Base-by-base conservation (phyloP, 1,139 yeast genomes). In the Entelexis sorbosivorans region DNA sequence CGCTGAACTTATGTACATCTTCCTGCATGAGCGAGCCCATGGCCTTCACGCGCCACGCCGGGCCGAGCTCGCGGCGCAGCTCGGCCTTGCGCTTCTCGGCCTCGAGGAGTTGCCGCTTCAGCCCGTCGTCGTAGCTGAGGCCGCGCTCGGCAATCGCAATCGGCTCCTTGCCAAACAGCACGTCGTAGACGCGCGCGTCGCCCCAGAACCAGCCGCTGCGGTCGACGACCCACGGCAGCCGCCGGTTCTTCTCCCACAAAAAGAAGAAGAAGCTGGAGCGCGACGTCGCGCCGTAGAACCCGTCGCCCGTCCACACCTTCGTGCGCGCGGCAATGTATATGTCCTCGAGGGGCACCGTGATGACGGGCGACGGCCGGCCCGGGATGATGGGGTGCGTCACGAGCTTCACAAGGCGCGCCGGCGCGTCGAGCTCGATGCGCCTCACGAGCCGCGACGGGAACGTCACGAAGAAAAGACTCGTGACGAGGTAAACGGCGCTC, bases 151-250 rank as follows among this genome's bases (percentile, higher is more conserved):
- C 88, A 53, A 76, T 83, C 20, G 80, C 82, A 22, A 85, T 64
- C 0, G 85, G 68, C 63, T 85, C 94, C 61, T 83, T 81, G 32
- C 94, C 93, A 61, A 86, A 82, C 29, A 86, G 62, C 52, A 78
- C 77, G 66, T 86, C 95, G 67, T 81, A 82, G 2, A 86, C 83
- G 54, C 95, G 73, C 8, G 95, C 95, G 64, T 86, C 95, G 33
- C 91, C 87, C 95, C 95, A 86, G 68, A 84, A 86, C 73, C 79
- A 84, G 17, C 95, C 95, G 61, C 79, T 81, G 58, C 95, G 73
- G 64, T 86, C 95, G 22, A 85, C 81, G 19, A 84, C 71, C 88
- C 91, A 85, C 46, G 82, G 86, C 47, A 76, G 71, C 53, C 72
- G 71, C 46, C 65, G 67, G 19, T 76, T 74, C 48, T 70, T 69